Conservation (phyloP, 169 alveolate genomes). For the Eimeria maxima region DNA sequence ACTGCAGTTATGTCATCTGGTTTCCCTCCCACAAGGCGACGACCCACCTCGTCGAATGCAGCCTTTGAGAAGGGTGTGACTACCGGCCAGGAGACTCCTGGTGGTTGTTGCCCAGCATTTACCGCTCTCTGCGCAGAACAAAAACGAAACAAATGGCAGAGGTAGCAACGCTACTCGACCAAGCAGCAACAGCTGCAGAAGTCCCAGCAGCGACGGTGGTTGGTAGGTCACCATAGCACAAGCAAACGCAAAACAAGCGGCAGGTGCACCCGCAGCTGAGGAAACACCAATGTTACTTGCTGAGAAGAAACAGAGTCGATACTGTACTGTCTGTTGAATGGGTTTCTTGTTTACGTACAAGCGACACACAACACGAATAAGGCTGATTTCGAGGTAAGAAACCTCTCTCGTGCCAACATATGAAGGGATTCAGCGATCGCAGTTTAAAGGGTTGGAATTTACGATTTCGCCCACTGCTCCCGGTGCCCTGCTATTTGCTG, state of each 20-base stretch:
- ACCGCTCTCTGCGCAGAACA: slow-evolving; percentile 29
- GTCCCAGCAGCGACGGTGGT: neutral
- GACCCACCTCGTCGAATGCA: slow-evolving; percentile 85
- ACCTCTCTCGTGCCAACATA: neutral
- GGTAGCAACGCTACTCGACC: neutral
- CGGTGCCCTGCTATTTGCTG: neutral
- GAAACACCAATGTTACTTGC: neutral
- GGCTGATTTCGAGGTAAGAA: neutral
- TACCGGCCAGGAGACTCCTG: slow-evolving; percentile 50
- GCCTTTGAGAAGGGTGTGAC: slow-evolving; percentile 87
- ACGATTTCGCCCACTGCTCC: neutral
- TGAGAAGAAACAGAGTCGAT: too few species aligned
- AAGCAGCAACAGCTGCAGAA: neutral
- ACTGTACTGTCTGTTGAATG: neutral
- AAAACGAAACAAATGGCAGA: neutral
- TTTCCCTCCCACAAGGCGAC: slow-evolving; percentile 87
- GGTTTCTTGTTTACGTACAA: neutral
- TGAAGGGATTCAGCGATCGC: neutral
- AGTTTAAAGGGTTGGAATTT: neutral
- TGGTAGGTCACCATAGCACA: neutral
- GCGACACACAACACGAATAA: neutral
- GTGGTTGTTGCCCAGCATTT: slow-evolving; percentile 65
- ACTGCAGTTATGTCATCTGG: slow-evolving; percentile 89
- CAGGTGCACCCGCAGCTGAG: too few species aligned
- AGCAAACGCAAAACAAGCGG: neutral